These are phyloP conservation scores for Penicillium sp. DNA, from an alignment of 2,329 filamentous ascomycete species.

Conservation along the genomic window DNA sequence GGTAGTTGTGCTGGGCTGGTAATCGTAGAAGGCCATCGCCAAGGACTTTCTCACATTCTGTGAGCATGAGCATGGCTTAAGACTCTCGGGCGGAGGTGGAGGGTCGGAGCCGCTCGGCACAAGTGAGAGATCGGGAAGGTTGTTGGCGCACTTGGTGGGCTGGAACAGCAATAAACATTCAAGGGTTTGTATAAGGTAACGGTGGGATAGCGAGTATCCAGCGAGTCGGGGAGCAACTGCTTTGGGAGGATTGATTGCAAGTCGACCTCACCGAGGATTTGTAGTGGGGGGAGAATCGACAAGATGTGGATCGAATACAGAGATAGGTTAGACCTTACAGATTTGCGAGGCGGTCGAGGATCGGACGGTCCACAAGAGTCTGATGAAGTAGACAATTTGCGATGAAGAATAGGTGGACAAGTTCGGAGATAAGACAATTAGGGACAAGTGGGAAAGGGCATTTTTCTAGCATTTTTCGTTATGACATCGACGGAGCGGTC, in stretches of 20 bases:
- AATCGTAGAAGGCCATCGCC: conserved; percentile 78
- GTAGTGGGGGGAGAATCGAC: conserved; percentile 20
- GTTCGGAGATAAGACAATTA: background rate
- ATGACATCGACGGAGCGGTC: conserved; percentile 29
- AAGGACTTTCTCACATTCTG: conserved; percentile 71
- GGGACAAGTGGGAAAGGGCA: background rate
- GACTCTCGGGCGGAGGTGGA: conserved; percentile 17
- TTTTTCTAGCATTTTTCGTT: conserved; percentile 14
- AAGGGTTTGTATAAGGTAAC: background rate
- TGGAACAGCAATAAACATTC: background rate
- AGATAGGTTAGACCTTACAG: background rate
- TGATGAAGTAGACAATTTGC: background rate
- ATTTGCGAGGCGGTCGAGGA: background rate
- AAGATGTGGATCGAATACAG: conserved; percentile 20
- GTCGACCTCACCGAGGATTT: conserved; percentile 11
- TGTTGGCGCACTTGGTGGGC: conserved; percentile 12
- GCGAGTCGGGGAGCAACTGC: background rate
- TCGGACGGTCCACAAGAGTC: background rate
- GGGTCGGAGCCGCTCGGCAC: conserved; percentile 28
- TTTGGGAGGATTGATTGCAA: background rate
- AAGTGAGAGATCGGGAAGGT: conserved; percentile 11
- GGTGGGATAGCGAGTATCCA: background rate
- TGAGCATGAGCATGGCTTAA: conserved; percentile 43
- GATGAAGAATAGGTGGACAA: background rate
- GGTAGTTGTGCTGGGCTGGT: conserved; percentile 70